A percentile compares a stretch with the other conserved stretches of the same genome.
Conservation (phyloP, 345 rosid genomes). For the Brassica rapa region DNA sequence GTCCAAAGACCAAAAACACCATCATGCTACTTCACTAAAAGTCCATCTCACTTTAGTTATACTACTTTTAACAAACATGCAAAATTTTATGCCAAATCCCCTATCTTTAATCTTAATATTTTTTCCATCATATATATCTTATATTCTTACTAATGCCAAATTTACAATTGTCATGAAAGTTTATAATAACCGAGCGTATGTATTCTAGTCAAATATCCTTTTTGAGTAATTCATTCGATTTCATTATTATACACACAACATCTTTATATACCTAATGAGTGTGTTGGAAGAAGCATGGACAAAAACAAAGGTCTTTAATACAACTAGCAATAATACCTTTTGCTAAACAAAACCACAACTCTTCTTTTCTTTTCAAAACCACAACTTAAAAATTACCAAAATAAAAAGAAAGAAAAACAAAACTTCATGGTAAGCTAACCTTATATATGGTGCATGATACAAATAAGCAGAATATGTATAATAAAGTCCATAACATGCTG, state of each 20-base stretch:
- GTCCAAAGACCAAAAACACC: conserved; percentile 37
- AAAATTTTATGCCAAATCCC: background rate
- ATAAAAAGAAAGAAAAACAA: background rate
- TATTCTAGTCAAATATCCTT: background rate
- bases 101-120: background rate
- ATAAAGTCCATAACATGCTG: conserved; percentile 16
- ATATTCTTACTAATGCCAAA: background rate
- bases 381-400: background rate
- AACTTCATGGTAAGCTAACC: conserved; percentile 18
- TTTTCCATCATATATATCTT: background rate
- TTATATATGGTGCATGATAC: conserved; percentile 23
- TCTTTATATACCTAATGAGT: conserved; percentile 19
- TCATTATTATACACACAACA: conserved; percentile 11
- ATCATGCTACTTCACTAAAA: conserved; percentile 31
- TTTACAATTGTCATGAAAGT: background rate
- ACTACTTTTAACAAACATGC: background rate
- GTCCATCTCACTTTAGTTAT: conserved; percentile 15
- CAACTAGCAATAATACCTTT: conserved; percentile 22
- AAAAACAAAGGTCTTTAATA: conserved; percentile 32
- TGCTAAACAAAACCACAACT: background rate
- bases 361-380: background rate
- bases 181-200: background rate
- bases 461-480: conserved; percentile 7
- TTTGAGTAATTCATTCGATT: conserved; percentile 10
- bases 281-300: conserved; percentile 35